Evolutionary conservation across 2,329 filamentous ascomycete species (phyloP), one percentile per base, ranked within the genome.

Genomic region (Cercospora canescens): DNA sequence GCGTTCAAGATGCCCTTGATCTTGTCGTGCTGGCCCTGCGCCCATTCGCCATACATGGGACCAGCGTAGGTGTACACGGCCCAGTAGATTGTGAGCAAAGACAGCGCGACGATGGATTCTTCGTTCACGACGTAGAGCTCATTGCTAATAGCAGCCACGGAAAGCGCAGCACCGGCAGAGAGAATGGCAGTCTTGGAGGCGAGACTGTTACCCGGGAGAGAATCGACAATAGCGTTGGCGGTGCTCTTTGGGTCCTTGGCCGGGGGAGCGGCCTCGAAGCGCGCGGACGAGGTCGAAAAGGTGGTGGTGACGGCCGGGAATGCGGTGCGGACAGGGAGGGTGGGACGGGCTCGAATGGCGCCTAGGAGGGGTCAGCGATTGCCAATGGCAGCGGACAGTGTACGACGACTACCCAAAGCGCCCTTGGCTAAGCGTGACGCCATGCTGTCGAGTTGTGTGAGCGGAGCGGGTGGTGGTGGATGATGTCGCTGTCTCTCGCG

Each of bases 41-140:
- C 94, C 93, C 95, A 99, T 82, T 94, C 88, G 79, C 86, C 89
- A 88, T 98, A 98, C 81, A 90, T 85, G 67, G 95, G 95, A 63
- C 94, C 95, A 77, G 92, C 93, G 81, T 93, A 97, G 84, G 96
- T 95, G 85, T 92, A 94, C 76, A 97, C 87, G 70, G 89, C 93
- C 78, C 86, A 90, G 91, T 96, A 99, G 79, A 98, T 92, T 80
- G 91, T 93, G 79, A 98, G 85, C 77, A 99, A 87, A 81, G 91
- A 95, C 84, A 99, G 88, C 73, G 92, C 92, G 78, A 96, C 92
- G 79, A 99, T 91, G 71, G 94, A 91, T 87, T 99, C 95, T 87
- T 99, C 95, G 86, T 99, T 99, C 84, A 99, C 87, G 80, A 99
- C 93, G 84, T 97, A 98, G 86, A 98, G 93, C 88, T 99, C 95